These are phyloP conservation scores for Phellopilus nigrolimitatus DNA, from an alignment of 1,284 basidiomycete genomes.

Conservation along the genomic window DNA sequence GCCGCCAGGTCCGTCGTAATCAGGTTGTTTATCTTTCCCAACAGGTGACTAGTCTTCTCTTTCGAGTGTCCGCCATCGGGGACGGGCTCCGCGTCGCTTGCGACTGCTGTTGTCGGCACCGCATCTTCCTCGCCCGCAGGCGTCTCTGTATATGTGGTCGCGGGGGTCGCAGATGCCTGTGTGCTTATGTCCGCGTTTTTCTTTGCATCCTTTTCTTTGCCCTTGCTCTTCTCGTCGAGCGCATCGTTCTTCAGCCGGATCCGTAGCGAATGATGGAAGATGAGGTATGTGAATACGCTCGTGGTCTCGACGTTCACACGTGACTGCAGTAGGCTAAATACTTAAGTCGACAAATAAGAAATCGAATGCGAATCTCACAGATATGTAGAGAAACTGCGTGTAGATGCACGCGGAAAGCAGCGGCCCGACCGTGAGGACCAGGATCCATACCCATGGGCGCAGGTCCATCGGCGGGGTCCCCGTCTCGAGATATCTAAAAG, in stretches of 20 bases:
- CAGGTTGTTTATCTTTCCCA: slow-evolving; percentile 37
- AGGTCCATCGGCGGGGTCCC: too few relatives aligned
- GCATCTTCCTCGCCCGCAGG: not conserved
- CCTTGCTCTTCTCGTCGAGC: too few relatives aligned
- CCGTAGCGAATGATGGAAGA: too few relatives aligned
- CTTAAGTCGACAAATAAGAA: not conserved
- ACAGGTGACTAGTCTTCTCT: slow-evolving; percentile 27
- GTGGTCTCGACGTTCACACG: too few relatives aligned
- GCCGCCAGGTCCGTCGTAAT: slow-evolving; percentile 23
- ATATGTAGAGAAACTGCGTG: slow-evolving; percentile 12
- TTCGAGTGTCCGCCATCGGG: too few relatives aligned
- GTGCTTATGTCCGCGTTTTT: not conserved
- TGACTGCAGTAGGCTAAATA: too few relatives aligned
- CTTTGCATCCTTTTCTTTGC: not conserved
- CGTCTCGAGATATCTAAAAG: slow-evolving; percentile 13
- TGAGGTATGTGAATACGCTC: too few relatives aligned
- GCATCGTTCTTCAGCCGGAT: too few relatives aligned
- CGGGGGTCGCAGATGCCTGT: slow-evolving; percentile 2
- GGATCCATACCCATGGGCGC: slow-evolving; percentile 16
- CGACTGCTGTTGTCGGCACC: not conserved
- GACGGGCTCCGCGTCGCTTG: not conserved
- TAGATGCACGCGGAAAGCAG: slow-evolving; percentile 7
- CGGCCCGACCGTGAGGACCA: too few relatives aligned
- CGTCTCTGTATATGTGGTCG: slow-evolving; percentile 3
- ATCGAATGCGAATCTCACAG: not conserved